Base-by-base conservation (phyloP, 2,329 filamentous ascomycete species). In the Ophiostoma pallidulum region DNA sequence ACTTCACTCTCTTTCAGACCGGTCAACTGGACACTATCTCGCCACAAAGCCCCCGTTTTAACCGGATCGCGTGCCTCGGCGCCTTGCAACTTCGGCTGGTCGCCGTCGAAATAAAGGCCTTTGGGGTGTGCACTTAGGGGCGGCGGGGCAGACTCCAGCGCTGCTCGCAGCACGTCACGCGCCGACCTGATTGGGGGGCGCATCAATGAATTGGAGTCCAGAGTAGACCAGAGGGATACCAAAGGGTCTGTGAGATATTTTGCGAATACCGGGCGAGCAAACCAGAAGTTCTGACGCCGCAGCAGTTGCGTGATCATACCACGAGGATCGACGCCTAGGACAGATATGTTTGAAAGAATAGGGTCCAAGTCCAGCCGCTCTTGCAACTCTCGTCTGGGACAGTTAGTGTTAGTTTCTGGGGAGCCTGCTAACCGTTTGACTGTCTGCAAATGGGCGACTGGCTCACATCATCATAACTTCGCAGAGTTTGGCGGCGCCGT, bases 261-360 rank as follows among this genome's bases (percentile, higher is more conserved):
- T 6, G 43, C 31, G 10, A 50, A 50, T 3, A 54, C 35, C 6
- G 57, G 41, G 0, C 47, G 18, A 8, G 52, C 45, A 9, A 55
- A 50, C 32, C 55, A 31, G 43, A 49, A 58, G 31, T 47, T 49
- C 38, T 36, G 53, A 38, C 47, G 57, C 3, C 56, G 55, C 4
- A 45, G 37, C 6, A 65, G 51, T 6, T 49, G 47, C 2, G 57
- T 63, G 4, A 52, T 38, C 55, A 65, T 63, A 1, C 52, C 55
- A 29, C 64, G 64, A 0, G 64, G 64, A 51, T 66, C 64, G 9
- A 66, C 50, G n/a, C 56, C 57, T 4, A 66, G 49, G 28, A 63
- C 49, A 12, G 54, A 57, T 19, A 66, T 56, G 6, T 57, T 54
- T 10, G 52, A 56, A 1, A 65, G 51, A 2, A 37, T 38, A 10